A percentile compares a stretch with the other conserved stretches of the same genome.
phyloP scores from a whole-genome alignment of 192 early-diverging fungal species.

The Coemansia sp. region DNA sequence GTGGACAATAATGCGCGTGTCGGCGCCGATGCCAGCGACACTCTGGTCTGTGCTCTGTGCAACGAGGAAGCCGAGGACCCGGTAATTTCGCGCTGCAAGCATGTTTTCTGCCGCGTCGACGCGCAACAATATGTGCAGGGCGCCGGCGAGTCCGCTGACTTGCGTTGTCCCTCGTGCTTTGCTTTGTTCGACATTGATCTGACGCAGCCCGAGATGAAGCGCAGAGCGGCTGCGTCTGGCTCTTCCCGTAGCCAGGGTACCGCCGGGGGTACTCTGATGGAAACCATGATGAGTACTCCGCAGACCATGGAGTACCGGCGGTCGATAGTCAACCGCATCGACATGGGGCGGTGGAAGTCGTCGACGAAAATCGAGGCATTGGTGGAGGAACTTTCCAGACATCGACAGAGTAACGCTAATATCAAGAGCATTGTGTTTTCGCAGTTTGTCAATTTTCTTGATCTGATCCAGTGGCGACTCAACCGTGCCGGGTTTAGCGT shows the following conservation, averaged over 20 bases:
- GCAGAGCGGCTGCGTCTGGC: background rate
- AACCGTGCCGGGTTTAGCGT: conserved; percentile 81
- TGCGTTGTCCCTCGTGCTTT: conserved; percentile 83
- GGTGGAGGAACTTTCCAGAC: conserved; percentile 78
- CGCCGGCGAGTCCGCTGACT: conserved; percentile 27
- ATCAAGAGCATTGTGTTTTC: conserved; percentile 81
- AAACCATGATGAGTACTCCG: conserved; percentile 54
- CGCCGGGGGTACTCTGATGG: conserved; percentile 31
- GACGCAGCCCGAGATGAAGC: conserved; percentile 53
- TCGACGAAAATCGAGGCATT: conserved; percentile 95
- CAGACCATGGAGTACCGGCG: conserved; percentile 54
- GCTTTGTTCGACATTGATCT: conserved; percentile 73
- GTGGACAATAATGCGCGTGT: conserved; percentile 38
- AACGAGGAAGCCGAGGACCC: conserved; percentile 87
- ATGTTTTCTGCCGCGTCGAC: conserved; percentile 89
- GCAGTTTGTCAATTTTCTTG: conserved; percentile 87
- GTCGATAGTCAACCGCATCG: conserved; percentile 90
- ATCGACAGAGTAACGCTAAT: conserved; percentile 70
- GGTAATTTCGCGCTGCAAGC: conserved; percentile 78
- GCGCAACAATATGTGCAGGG: conserved; percentile 56
- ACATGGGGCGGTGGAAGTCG: conserved; percentile 83
- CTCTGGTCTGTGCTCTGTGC: conserved; percentile 84
- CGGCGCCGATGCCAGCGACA: conserved; percentile 55
- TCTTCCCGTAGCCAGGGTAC: background rate
- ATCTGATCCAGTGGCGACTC: conserved; percentile 88